Evolutionary conservation across 306 rosid genomes (phyloP).

Genomic region (Quercus ilex): DNA sequence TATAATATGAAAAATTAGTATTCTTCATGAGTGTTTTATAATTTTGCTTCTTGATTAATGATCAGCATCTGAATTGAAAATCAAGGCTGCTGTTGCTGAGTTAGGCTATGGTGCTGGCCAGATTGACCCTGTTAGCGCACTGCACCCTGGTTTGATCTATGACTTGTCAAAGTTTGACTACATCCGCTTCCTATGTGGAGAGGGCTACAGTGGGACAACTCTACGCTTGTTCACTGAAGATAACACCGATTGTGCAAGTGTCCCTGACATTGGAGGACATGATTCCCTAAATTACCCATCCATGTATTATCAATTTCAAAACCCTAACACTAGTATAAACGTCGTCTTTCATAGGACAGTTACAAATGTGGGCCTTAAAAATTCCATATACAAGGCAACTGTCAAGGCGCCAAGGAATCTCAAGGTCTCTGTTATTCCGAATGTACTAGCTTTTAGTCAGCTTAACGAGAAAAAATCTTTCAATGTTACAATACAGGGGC

Average conservation of each 20-base stretch:
- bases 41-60: slow-evolving; percentile 17
- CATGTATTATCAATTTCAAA: slow-evolving; percentile 38
- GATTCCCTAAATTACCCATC: slow-evolving; percentile 84
- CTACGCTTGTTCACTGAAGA: slow-evolving; percentile 16
- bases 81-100: slow-evolving; percentile 16
- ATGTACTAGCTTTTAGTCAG: slow-evolving; percentile 31
- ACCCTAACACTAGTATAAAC: slow-evolving; percentile 19
- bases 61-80: slow-evolving; percentile 47
- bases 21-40: background rate
- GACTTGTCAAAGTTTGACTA: slow-evolving; percentile 38
- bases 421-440: slow-evolving; percentile 46
- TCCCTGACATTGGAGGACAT: no score
- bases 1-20: background rate
- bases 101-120: slow-evolving; percentile 66
- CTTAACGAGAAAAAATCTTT: slow-evolving; percentile 39
- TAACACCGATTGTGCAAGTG: background rate
- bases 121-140: slow-evolving; percentile 44
- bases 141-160: slow-evolving; percentile 60
- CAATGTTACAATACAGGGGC: slow-evolving; percentile 52
- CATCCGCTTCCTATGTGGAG: slow-evolving; percentile 51
- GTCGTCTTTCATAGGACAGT: slow-evolving; percentile 55
- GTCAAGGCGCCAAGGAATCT: no score
- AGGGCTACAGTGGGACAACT: slow-evolving; percentile 38
- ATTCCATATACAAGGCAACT: slow-evolving; percentile 51
- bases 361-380: slow-evolving; percentile 51